A percentile compares a stretch with the other conserved stretches of the same genome.
These are phyloP conservation scores for Helichrysum umbraculigerum DNA, from an alignment of 129 eudicot genomes.

Conservation along the genomic window DNA sequence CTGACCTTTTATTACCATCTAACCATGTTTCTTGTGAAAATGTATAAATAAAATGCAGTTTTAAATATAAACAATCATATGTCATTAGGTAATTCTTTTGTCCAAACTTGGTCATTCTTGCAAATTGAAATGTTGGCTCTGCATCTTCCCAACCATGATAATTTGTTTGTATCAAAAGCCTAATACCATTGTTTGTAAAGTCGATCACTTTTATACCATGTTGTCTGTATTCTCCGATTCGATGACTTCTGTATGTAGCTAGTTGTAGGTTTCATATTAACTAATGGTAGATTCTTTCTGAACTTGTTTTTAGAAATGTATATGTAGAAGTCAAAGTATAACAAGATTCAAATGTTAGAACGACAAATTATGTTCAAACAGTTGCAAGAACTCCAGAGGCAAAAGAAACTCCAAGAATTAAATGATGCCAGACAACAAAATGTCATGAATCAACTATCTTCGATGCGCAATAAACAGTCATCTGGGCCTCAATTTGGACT, in stretches of 20 bases:
- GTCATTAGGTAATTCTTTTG: background rate
- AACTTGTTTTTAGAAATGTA: background rate
- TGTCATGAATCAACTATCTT: slow-evolving; percentile 39
- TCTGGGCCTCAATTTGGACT: slow-evolving; percentile 36
- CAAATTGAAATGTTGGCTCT: background rate
- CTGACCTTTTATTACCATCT: background rate
- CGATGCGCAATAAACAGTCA: slow-evolving; percentile 33
- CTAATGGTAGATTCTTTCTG: background rate
- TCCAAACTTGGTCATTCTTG: slow-evolving; percentile 18
- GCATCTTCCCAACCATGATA: background rate
- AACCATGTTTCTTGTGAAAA: slow-evolving; percentile 8
- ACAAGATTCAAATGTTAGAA: slow-evolving; percentile 57
- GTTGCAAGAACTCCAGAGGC: slow-evolving; percentile 61
- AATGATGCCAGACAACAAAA: slow-evolving; percentile 44
- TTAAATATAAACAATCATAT: background rate
- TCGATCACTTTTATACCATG: background rate
- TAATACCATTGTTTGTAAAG: background rate
- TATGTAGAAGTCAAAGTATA: slow-evolving; percentile 33
- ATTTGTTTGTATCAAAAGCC: background rate
- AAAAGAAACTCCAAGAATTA: slow-evolving; percentile 51
- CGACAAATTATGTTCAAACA: slow-evolving; percentile 65
- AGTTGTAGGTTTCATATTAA: background rate
- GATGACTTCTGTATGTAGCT: background rate
- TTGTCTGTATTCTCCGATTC: background rate
- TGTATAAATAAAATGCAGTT: background rate